These are phyloP conservation scores for Chlamydomonas urium DNA, from an alignment of 139 green algal genomes.

Conservation along the genomic window DNA sequence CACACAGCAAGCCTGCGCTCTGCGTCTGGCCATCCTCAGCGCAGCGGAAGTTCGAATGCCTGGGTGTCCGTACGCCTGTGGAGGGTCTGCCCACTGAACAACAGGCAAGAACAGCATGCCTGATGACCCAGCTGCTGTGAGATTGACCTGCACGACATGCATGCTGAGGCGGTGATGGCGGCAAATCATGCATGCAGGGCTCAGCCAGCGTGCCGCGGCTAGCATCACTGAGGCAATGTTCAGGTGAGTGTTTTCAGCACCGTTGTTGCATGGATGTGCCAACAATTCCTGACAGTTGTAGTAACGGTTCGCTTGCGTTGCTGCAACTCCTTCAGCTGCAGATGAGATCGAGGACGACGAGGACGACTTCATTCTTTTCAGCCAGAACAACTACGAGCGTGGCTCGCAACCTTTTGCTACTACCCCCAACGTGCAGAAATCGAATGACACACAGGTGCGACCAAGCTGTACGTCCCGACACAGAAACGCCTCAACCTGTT, in stretches of 20 bases:
- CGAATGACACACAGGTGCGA: not conserved
- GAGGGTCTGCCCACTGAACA: not conserved
- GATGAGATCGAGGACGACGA: not conserved
- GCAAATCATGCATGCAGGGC: not conserved
- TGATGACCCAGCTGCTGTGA: not conserved
- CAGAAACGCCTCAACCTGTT: not conserved
- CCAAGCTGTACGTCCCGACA: not conserved
- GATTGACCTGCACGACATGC: not conserved
- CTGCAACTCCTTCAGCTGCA: no score
- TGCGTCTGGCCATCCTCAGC: not conserved
- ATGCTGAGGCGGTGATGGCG: not conserved
- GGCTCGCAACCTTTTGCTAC: not conserved
- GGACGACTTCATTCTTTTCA: not conserved
- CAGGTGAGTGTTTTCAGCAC: not conserved
- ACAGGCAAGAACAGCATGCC: not conserved
- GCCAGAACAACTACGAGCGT: not conserved
- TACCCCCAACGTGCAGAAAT: not conserved
- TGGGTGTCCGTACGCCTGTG: not conserved
- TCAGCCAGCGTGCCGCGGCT: not conserved
- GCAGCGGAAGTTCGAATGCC: not conserved
- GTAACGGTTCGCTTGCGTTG: not conserved
- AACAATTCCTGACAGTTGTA: no score
- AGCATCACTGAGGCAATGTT: not conserved
- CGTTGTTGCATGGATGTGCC: not conserved
- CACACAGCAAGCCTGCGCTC: not conserved